Base-by-base conservation (phyloP, 805 yeast species). In the Saccharomycopsis fodiens region DNA sequence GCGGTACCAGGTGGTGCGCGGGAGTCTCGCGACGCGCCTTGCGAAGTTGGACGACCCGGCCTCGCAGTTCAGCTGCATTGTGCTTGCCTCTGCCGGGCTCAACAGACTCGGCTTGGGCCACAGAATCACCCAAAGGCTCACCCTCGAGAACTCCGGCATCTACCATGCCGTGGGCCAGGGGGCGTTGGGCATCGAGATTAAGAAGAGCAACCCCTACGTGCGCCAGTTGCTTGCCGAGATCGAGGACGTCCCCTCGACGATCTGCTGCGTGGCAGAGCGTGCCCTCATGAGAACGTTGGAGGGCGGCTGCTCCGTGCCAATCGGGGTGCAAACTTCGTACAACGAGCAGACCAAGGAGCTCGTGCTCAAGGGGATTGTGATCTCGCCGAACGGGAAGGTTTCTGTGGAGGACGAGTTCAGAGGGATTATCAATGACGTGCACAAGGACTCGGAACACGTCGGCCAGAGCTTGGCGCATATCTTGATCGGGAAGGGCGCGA, bases 121-220 rank as follows among this genome's bases (percentile, higher is more conserved):
- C 54, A 71, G 97, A 61, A 87, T 93, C 59, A 79, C 96, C 4
- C 70, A 74, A 52, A 73, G 70, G 53, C 30, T 51, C 3, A 47
- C 47, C 17, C 70, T 93, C 52, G 77, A 81, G 46, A 72, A 79
- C 3, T 83, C 85, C 29, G 85, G 82, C 45, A 85, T 91, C 95
- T 83, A 79, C 60, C 85, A 91, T 60, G 96, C 98, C 1, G 96
- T 93, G 39, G 98, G 98, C n/a, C 98, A 93, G 67, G 98, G 98
- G 52, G 97, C 97, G 0, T 65, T 93, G 38, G 98, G 97, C 16
- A 68, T 93, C 22, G 98, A 93, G 66, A 85, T 91, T 54, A 74
- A 94, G 56, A 73, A 73, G 48, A 74, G 72, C 48, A 96, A 93
- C 62, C 57, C 62, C 4, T 66, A 68, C 41, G 75, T 85, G 64